Evolutionary conservation across 495 filamentous ascomycete genomes (phyloP).

Genomic region (Hypoxylon lienhwacheense): DNA sequence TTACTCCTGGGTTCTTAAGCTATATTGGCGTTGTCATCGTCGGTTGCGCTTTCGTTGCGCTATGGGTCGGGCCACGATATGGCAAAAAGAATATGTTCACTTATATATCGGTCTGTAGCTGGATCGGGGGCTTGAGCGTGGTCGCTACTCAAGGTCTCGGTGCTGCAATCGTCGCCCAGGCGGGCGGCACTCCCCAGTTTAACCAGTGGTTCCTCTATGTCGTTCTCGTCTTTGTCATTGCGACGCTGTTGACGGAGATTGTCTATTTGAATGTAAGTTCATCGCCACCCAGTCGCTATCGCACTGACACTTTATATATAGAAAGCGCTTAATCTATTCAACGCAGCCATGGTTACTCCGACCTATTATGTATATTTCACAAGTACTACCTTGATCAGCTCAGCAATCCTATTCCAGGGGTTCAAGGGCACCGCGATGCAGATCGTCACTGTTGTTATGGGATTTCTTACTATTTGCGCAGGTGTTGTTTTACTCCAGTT

Average conservation of each 20-base stretch:
- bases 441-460: slow-evolving; percentile 88
- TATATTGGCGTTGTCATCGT: slow-evolving; percentile 86
- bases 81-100: slow-evolving; percentile 98
- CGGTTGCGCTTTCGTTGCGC: slow-evolving; percentile 67
- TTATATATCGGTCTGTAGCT: slow-evolving; percentile 92
- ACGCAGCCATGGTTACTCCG: slow-evolving; percentile 93
- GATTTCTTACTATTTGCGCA: slow-evolving; percentile 91
- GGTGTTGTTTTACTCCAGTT: slow-evolving; percentile 96
- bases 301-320: slow-evolving; percentile 48
- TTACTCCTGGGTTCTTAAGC: slow-evolving; percentile 80
- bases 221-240: slow-evolving; percentile 84
- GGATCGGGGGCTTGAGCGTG: slow-evolving; percentile 91
- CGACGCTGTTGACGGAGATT: slow-evolving; percentile 88
- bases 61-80: slow-evolving; percentile 87
- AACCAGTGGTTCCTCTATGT: slow-evolving; percentile 98
- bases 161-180: slow-evolving; percentile 86
- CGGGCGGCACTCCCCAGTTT: slow-evolving; percentile 78
- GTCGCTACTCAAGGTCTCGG: slow-evolving; percentile 94
- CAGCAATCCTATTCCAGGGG: slow-evolving; percentile 87
- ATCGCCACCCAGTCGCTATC: not conserved
- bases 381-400: slow-evolving; percentile 89
- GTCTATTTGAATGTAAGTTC: slow-evolving; percentile 87
- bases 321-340: slow-evolving; percentile 99
- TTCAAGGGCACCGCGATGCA: slow-evolving; percentile 83
- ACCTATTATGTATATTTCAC: slow-evolving; percentile 99